These are phyloP conservation scores for Fusarium sulawesiense DNA, from an alignment of 2,329 filamentous ascomycete species.

Conservation along the genomic window DNA sequence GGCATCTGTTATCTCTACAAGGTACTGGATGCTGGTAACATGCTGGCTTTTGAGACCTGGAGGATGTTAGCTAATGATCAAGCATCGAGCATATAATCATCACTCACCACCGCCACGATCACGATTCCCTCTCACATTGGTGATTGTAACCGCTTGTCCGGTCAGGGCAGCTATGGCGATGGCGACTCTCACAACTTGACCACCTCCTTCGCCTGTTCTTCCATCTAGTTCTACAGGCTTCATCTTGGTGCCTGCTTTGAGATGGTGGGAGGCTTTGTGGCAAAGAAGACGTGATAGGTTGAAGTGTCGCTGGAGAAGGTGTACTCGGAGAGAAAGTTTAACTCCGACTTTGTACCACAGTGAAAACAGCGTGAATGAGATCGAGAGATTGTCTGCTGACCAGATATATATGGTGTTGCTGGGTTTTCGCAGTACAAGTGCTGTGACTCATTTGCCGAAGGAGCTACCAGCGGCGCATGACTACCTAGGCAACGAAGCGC, in stretches of 20 bases:
- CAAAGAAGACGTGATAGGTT: slow-evolving; percentile 14
- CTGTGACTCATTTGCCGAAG: slow-evolving; percentile 27
- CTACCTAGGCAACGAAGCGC: slow-evolving; percentile 9
- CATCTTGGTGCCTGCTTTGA: slow-evolving; percentile 27
- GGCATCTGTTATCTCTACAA: slow-evolving; percentile 64
- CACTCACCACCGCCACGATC: slow-evolving; percentile 48
- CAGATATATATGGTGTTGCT: slow-evolving; percentile 8
- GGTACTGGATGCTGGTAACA: slow-evolving; percentile 65
- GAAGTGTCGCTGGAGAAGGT: neutral
- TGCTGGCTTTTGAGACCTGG: slow-evolving; percentile 71
- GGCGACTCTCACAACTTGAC: slow-evolving; percentile 69
- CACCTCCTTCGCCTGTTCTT: slow-evolving; percentile 69
- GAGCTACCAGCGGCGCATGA: neutral
- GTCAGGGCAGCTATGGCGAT: slow-evolving; percentile 67
- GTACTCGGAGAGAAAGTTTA: neutral
- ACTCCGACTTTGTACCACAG: neutral
- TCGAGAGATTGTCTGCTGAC: neutral
- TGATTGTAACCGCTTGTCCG: slow-evolving; percentile 63
- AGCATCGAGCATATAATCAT: neutral
- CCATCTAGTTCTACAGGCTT: slow-evolving; percentile 65
- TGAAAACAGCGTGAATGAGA: slow-evolving; percentile 4
- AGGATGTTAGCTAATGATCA: slow-evolving; percentile 8
- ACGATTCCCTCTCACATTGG: slow-evolving; percentile 67
- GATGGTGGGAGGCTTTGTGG: slow-evolving; percentile 10
- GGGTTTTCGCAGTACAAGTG: neutral